Percentiles rank a stretch among this genome's conserved stretches.
These are phyloP conservation scores for Quaeritorhiza haematococci DNA, from an alignment of 371 early-diverging fungal species.

Conservation along the genomic window DNA sequence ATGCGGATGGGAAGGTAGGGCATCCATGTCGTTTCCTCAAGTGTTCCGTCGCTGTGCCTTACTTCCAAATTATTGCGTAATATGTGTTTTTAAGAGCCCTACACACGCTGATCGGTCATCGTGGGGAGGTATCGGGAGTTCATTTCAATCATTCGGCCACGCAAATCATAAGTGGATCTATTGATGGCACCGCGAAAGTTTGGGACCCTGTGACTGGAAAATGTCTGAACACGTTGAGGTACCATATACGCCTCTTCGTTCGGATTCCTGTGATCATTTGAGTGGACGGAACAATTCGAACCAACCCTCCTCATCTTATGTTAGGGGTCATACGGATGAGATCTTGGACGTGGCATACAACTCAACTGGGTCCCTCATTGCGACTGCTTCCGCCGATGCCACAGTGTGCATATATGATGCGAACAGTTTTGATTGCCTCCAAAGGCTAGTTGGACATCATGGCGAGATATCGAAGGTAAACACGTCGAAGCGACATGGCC, in stretches of 20 bases:
- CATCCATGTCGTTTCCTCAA: too few species aligned
- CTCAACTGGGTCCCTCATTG: constrained; percentile 16
- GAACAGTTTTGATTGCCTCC: constrained; percentile 8
- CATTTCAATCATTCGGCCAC: constrained; percentile 19
- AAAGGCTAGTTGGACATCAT: constrained; percentile 22
- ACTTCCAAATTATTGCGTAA: too few species aligned
- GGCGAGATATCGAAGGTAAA: constrained; percentile 38
- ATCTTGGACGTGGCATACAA: constrained; percentile 30
- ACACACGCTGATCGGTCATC: constrained; percentile 40
- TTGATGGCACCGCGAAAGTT: constrained; percentile 35
- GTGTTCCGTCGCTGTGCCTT: neutral
- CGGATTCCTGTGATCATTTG: too few species aligned
- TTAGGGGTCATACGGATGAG: constrained; percentile 35
- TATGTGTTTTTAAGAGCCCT: too few species aligned
- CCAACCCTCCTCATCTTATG: neutral
- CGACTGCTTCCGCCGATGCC: constrained; percentile 30
- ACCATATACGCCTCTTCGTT: too few species aligned
- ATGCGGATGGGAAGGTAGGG: constrained; percentile 13
- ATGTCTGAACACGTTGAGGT: constrained; percentile 26
- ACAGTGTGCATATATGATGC: constrained; percentile 27
- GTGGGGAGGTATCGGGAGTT: constrained; percentile 29
- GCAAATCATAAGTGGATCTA: constrained; percentile 27
- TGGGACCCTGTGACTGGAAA: constrained; percentile 29
- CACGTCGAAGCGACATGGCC: too few species aligned
- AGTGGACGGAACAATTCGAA: neutral